Conservation (phyloP, 345 rosid genomes). For the Populus simonii region DNA sequence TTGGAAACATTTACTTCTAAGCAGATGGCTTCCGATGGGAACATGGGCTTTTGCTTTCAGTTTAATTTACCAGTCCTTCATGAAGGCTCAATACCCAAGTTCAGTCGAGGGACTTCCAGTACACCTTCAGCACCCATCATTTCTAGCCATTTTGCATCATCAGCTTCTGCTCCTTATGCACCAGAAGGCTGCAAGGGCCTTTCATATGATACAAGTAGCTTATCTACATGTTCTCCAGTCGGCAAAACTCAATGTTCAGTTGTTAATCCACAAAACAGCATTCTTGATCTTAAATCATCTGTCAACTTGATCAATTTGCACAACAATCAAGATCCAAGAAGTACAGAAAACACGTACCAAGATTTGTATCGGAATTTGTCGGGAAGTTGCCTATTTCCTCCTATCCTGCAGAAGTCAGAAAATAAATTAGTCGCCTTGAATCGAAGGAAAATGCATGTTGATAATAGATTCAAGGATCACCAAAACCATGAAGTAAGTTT, state of each 20-base stretch:
- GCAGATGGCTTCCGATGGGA: background rate
- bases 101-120: background rate
- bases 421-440: conserved; percentile 3
- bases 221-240: background rate
- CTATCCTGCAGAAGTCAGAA: conserved; percentile 3
- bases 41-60: background rate
- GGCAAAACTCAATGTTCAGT: background rate
- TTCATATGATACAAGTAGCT: background rate
- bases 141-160: background rate
- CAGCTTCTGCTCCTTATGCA: conserved; percentile 1
- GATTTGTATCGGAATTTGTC: background rate
- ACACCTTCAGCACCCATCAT: background rate
- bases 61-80: background rate
- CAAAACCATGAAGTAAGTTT: conserved; percentile 9
- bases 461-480: conserved; percentile 7
- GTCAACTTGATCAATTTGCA: background rate
- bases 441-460: conserved; percentile 4
- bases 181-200: background rate
- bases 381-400: background rate
- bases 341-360: background rate
- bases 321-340: background rate
- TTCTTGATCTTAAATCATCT: conserved; percentile 13
- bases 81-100: background rate
- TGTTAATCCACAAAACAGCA: background rate
- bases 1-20: background rate